phyloP scores from a whole-genome alignment of 1,284 basidiomycete species.

The Apiotrichum gamsii region DNA sequence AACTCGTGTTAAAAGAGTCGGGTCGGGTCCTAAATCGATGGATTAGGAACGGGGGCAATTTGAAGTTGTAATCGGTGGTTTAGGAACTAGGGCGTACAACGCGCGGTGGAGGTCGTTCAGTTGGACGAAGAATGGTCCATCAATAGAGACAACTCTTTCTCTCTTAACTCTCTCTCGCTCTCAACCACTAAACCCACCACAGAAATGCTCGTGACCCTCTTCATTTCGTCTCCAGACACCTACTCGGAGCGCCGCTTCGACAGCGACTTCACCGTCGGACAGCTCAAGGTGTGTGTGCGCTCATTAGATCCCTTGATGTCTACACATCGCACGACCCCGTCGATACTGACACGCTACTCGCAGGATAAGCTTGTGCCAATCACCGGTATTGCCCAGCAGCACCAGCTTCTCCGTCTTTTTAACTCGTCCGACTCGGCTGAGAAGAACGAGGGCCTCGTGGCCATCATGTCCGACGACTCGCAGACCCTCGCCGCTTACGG shows the following conservation, averaged over 20 bases:
- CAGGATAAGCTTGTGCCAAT: slow-evolving; percentile 80
- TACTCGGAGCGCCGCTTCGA: slow-evolving; percentile 78
- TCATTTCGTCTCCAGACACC: slow-evolving; percentile 77
- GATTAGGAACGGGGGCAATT: too few species aligned
- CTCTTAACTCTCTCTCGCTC: too few species aligned
- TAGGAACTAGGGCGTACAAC: too few species aligned
- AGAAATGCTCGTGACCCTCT: slow-evolving; percentile 57
- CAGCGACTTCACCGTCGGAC: slow-evolving; percentile 61
- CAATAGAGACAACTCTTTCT: too few species aligned
- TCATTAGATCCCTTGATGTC: background rate
- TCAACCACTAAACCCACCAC: too few species aligned
- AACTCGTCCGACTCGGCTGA: slow-evolving; percentile 53
- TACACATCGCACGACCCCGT: background rate
- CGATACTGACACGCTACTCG: slow-evolving; percentile 1
- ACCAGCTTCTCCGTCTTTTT: slow-evolving; percentile 63
- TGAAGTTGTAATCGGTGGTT: too few species aligned
- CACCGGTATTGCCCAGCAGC: slow-evolving; percentile 74
- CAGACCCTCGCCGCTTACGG: slow-evolving; percentile 68
- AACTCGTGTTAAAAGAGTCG: too few species aligned
- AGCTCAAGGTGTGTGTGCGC: slow-evolving; percentile 85
- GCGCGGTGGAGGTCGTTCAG: too few species aligned
- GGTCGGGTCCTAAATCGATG: too few species aligned
- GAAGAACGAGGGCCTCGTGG: slow-evolving; percentile 47
- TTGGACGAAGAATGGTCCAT: too few species aligned
- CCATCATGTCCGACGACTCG: slow-evolving; percentile 59